Percentiles rank a stretch among this genome's conserved stretches.
Evolutionary conservation across 768 basidiomycete genomes (phyloP).

Genomic region (Psilocybe sp.): DNA sequence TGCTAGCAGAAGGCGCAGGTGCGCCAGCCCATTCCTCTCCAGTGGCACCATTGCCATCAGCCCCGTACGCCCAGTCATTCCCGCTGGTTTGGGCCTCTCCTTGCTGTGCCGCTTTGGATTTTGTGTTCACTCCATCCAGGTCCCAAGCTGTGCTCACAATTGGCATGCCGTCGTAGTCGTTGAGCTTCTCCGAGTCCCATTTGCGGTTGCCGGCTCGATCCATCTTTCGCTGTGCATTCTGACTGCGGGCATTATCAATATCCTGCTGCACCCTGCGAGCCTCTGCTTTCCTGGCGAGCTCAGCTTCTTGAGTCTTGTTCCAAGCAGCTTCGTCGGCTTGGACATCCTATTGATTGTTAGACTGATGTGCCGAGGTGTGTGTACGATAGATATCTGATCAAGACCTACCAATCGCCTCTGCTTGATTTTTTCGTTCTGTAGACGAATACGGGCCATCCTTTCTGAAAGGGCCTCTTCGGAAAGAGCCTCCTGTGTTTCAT

Average conservation of each 20-base stretch:
- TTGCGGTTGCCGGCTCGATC: constrained; percentile 77
- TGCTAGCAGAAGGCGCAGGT: too few relatives aligned
- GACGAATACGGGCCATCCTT: constrained; percentile 66
- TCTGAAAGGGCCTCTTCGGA: constrained; percentile 65
- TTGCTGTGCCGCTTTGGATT: too few relatives aligned
- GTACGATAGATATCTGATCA: constrained; percentile 1
- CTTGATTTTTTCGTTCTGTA: constrained; percentile 77
- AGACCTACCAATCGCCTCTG: constrained; percentile 56
- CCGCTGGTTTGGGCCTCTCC: too few relatives aligned
- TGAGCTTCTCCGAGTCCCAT: constrained; percentile 78
- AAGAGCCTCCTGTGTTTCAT: constrained; percentile 54
- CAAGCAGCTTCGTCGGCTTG: constrained; percentile 81
- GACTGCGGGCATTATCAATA: constrained; percentile 68
- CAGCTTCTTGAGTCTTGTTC: constrained; percentile 62
- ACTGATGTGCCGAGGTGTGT: constrained; percentile 4
- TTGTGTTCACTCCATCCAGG: too few relatives aligned
- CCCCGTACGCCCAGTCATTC: too few relatives aligned
- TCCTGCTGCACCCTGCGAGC: constrained; percentile 66
- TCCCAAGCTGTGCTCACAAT: too few relatives aligned
- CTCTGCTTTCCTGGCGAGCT: constrained; percentile 55
- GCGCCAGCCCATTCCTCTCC: too few relatives aligned
- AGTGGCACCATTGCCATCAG: too few relatives aligned
- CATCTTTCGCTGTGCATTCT: constrained; percentile 79
- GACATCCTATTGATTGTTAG: constrained; percentile 52
- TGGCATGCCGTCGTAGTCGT: constrained; percentile 1